Evolutionary conservation across 306 rosid species (phyloP).

Genomic region (Cucurbita maxima): DNA sequence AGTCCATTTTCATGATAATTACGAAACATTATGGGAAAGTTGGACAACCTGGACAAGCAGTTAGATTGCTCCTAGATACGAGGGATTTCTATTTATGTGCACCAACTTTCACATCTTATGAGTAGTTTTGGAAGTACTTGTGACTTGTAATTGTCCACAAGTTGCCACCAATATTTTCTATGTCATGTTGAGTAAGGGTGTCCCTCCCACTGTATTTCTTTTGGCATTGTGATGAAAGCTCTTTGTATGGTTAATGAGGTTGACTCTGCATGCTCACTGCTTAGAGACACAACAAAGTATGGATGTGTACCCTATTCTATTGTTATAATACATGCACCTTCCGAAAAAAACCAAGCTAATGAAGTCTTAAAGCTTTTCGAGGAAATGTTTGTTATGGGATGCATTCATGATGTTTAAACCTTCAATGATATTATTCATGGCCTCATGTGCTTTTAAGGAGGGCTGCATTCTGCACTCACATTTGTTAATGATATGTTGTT

Average conservation of each 20-base stretch:
- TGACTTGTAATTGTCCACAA: conserved; percentile 53
- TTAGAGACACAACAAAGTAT: conserved; percentile 76
- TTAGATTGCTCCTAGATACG: conserved; percentile 83
- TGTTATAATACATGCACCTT: conserved; percentile 64
- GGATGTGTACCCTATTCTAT: conserved; percentile 81
- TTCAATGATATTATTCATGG: conserved; percentile 69
- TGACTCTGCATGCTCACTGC: conserved; percentile 73
- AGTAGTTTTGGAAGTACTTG: conserved; percentile 62
- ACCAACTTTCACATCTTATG: conserved; percentile 61
- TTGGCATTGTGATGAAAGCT: conserved; percentile 73
- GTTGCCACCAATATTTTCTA: conserved; percentile 64
- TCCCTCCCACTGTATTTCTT: conserved; percentile 57
- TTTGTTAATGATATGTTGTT: conserved; percentile 74
- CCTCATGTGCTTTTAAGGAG: conserved; percentile 49
- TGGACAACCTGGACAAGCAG: conserved; percentile 73
- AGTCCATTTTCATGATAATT: conserved; percentile 57
- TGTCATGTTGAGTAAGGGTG: conserved; percentile 71
- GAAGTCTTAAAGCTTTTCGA: conserved; percentile 67
- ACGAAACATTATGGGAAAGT: conserved; percentile 66
- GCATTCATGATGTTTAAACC: conserved; percentile 83
- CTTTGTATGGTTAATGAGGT: conserved; percentile 65
- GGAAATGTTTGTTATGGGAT: conserved; percentile 89
- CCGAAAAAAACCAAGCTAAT: conserved; percentile 39
- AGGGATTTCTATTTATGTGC: conserved; percentile 40
- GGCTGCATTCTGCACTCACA: conserved; percentile 48